A percentile compares a stretch with the other conserved stretches of the same genome.
Conservation (phyloP, 441 rosid genomes). For the Erysimum pusillum region DNA sequence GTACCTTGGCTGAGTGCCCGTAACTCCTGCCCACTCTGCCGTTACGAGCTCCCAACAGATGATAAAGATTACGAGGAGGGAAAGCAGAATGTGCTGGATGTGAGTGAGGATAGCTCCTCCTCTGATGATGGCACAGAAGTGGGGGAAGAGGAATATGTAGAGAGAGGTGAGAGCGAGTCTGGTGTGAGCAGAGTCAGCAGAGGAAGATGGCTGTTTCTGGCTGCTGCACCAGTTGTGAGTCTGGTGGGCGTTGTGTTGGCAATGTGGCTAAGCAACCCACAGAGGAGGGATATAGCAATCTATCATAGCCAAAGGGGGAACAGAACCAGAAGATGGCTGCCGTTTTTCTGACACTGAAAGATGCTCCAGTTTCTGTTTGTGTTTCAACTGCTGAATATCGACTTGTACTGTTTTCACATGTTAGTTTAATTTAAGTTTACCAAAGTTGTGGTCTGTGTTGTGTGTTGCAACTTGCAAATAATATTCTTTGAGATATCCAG, state of each 20-base stretch:
- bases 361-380: slow-evolving; percentile 8
- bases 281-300: slow-evolving; percentile 52
- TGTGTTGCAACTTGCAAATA: slow-evolving; percentile 31
- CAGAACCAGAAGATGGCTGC: slow-evolving; percentile 90
- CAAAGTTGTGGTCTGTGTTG: slow-evolving; percentile 20
- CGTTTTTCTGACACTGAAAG: slow-evolving; percentile 62
- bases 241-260: slow-evolving; percentile 81
- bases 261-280: slow-evolving; percentile 76
- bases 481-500: slow-evolving; percentile 30
- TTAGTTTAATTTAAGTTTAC: slow-evolving; percentile 23
- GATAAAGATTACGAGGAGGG: slow-evolving; percentile 83
- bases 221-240: slow-evolving; percentile 89
- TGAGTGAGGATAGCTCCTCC: slow-evolving; percentile 56
- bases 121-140: slow-evolving; percentile 53
- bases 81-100: slow-evolving; percentile 55
- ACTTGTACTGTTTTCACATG: slow-evolving; percentile 29
- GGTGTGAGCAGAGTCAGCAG: slow-evolving; percentile 38
- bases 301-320: slow-evolving; percentile 55
- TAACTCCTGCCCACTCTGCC: slow-evolving; percentile 94
- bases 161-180: slow-evolving; percentile 39
- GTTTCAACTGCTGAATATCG: slow-evolving; percentile 30
- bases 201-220: slow-evolving; percentile 60
- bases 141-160: slow-evolving; percentile 53
- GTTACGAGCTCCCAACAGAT: slow-evolving; percentile 92
- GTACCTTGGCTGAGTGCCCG: slow-evolving; percentile 85